Evolutionary conservation across 805 yeast genomes (phyloP).

Genomic region (Isabelozyma rhagii): DNA sequence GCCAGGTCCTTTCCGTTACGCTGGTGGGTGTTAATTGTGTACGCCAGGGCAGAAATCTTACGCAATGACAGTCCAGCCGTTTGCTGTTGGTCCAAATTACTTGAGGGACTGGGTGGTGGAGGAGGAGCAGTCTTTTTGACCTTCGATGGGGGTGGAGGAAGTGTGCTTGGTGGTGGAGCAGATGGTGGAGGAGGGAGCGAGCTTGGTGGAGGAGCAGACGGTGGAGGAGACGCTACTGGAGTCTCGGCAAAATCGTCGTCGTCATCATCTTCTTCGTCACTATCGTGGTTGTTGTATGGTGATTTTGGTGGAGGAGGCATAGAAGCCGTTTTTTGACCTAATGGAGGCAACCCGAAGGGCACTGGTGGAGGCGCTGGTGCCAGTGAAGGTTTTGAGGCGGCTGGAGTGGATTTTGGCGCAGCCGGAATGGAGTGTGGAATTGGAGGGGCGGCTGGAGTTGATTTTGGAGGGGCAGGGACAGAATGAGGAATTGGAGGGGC

Average conservation of each 20-base stretch:
- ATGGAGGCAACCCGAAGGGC: constrained; percentile 26
- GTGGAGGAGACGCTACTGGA: constrained; percentile 15
- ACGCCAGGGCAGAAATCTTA: constrained; percentile 61
- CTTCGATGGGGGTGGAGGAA: constrained; percentile 8
- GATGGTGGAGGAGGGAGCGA: constrained; percentile 20
- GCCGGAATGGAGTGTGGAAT: constrained; percentile 22
- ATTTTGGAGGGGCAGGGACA: constrained; percentile 4
- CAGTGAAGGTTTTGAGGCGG: not conserved
- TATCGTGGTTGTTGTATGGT: not conserved
- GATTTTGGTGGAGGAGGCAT: constrained; percentile 17
- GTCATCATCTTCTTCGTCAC: not conserved
- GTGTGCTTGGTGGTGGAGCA: constrained; percentile 20
- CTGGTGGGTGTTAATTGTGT: constrained; percentile 49
- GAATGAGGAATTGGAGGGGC: constrained; percentile 7
- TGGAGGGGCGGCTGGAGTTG: constrained; percentile 38
- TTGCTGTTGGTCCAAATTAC: constrained; percentile 40
- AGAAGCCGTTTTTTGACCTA: constrained; percentile 11
- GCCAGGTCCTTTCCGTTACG: constrained; percentile 13
- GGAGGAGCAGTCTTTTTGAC: constrained; percentile 27
- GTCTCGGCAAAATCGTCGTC: not conserved
- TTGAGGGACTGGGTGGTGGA: constrained; percentile 8
- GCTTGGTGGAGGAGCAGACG: constrained; percentile 20
- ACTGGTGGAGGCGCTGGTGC: constrained; percentile 12
- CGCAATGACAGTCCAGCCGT: constrained; percentile 50
- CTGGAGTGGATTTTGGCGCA: constrained; percentile 14